These are phyloP conservation scores for Dendrobium nobile DNA, from an alignment of 106 monocot species.

Conservation along the genomic window DNA sequence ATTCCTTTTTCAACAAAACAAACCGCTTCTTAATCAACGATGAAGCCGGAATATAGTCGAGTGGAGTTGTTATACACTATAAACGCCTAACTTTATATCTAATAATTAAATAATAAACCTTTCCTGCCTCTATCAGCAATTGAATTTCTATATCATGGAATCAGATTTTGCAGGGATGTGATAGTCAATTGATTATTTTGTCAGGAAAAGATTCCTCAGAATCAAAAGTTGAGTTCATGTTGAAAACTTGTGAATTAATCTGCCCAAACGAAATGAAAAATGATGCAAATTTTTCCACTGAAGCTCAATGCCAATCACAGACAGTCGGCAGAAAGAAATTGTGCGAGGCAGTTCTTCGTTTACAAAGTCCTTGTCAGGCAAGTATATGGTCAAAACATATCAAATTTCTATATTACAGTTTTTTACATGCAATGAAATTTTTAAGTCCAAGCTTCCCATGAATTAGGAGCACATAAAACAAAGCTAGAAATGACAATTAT, in stretches of 20 bases:
- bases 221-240: neutral
- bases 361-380: slow-evolving; percentile 1
- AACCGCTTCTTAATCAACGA: neutral
- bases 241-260: neutral
- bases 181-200: neutral
- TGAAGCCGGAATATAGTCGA: neutral
- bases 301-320: neutral
- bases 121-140: neutral
- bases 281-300: neutral
- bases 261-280: slow-evolving; percentile 1
- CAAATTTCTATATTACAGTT: neutral
- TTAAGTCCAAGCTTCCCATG: neutral
- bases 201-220: neutral
- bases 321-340: neutral
- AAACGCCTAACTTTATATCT: neutral
- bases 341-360: slow-evolving; percentile 1
- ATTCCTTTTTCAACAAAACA: too few relatives aligned
- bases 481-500: neutral
- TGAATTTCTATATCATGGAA: neutral
- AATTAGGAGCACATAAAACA: neutral
- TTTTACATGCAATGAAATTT: neutral
- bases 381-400: neutral
- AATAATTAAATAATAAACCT: neutral
- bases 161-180: neutral
- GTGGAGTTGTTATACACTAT: neutral